Conservation (phyloP, 805 yeast genomes). For the Candida taoyuanica region DNA sequence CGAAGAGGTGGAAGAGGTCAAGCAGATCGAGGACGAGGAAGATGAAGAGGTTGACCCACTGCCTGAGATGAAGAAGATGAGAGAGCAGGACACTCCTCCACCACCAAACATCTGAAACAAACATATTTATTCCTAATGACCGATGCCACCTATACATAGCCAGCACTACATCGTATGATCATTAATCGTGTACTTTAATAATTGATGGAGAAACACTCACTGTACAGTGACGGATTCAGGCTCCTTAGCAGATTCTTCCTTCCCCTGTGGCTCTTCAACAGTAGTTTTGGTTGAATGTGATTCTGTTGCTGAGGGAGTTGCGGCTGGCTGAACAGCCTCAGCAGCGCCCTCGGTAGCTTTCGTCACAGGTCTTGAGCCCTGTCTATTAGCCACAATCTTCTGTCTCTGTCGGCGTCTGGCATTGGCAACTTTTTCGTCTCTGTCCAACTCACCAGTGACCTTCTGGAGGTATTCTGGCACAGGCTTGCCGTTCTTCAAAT, state of each 20-base stretch:
- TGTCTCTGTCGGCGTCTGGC: constrained; percentile 25
- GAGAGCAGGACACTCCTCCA: constrained; percentile 15
- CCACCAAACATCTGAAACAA: constrained; percentile 17
- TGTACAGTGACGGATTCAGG: too few relatives aligned
- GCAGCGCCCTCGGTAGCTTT: background rate
- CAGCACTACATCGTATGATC: too few relatives aligned
- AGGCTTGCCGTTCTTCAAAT: constrained; percentile 66
- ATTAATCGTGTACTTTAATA: too few relatives aligned
- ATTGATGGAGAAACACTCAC: too few relatives aligned
- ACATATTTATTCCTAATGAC: too few relatives aligned
- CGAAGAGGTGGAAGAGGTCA: constrained; percentile 60
- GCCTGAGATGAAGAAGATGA: constrained; percentile 13
- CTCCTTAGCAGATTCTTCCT: too few relatives aligned
- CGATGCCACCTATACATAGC: background rate
- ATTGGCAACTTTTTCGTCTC: constrained; percentile 40
- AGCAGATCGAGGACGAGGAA: constrained; percentile 42
- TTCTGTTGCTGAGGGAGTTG: too few relatives aligned
- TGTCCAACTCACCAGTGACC: constrained; percentile 83
- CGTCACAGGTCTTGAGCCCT: constrained; percentile 6
- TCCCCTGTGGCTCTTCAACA: too few relatives aligned
- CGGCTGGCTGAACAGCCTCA: too few relatives aligned
- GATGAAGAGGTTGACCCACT: constrained; percentile 15
- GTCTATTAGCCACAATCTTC: constrained; percentile 7
- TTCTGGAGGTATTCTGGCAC: constrained; percentile 75
- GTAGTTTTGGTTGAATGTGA: too few relatives aligned